phyloP scores from a whole-genome alignment of 805 yeast genomes.

The Candida koratica region DNA sequence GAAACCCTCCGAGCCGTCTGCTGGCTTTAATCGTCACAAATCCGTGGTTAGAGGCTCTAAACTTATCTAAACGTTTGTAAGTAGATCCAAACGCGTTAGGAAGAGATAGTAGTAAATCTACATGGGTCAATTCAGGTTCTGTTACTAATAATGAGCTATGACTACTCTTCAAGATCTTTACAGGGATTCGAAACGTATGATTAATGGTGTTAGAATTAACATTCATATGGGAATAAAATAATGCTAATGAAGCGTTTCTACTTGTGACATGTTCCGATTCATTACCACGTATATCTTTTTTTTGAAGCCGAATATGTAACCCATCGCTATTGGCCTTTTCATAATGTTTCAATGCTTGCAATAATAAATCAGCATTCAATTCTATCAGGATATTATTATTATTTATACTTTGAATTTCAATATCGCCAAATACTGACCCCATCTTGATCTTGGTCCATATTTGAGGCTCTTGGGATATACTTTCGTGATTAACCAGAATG shows the following conservation, averaged over 20 bases:
- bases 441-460: conserved; percentile 59
- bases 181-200: conserved; percentile 71
- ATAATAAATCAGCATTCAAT: conserved; percentile 56
- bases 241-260: conserved; percentile 49
- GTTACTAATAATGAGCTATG: conserved; percentile 46
- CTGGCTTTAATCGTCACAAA: conserved; percentile 48
- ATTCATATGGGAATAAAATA: conserved; percentile 50
- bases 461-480: conserved; percentile 52
- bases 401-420: conserved; percentile 49
- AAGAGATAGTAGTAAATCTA: conserved; percentile 54
- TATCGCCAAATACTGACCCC: conserved; percentile 42
- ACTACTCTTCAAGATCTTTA: conserved; percentile 52
- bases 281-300: conserved; percentile 31
- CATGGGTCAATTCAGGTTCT: conserved; percentile 60
- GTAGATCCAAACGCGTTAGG: conserved; percentile 48
- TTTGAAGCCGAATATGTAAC: conserved; percentile 49
- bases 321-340: conserved; percentile 52
- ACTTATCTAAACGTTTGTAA: conserved; percentile 64
- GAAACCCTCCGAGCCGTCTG: conserved; percentile 40
- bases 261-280: conserved; percentile 21
- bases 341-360: conserved; percentile 53
- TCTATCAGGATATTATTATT: conserved; percentile 58
- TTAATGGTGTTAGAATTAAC: conserved; percentile 44
- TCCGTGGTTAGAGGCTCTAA: conserved; percentile 37
- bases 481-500: conserved; percentile 42